Conservation (phyloP, 2,329 filamentous ascomycete species). For the Ciborinia camelliae region DNA sequence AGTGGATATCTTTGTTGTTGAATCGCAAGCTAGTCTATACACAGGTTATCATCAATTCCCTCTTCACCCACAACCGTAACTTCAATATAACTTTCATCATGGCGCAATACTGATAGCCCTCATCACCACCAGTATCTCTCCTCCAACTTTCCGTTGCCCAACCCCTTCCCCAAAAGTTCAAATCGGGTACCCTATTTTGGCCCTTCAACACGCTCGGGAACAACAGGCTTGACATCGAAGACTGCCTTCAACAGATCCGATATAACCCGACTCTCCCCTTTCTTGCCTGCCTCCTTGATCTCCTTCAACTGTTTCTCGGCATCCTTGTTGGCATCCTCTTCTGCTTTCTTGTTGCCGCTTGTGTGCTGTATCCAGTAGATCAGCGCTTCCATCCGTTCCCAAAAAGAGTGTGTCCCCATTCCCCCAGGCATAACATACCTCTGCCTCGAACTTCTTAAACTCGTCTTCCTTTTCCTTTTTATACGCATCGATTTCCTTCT, state of each 20-base stretch:
- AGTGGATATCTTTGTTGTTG: conserved; percentile 22
- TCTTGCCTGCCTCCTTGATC: conserved; percentile 76
- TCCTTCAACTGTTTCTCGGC: conserved; percentile 77
- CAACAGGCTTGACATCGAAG: conserved; percentile 74
- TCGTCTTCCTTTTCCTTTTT: conserved; percentile 85
- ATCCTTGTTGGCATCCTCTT: conserved; percentile 75
- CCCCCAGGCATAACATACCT: conserved; percentile 41
- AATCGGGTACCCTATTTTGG: conserved; percentile 30
- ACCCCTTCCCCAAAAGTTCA: not conserved
- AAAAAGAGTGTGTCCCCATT: not conserved
- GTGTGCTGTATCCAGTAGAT: conserved; percentile 64
- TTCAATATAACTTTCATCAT: conserved; percentile 7
- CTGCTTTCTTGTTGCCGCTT: conserved; percentile 81
- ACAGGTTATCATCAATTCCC: conserved; percentile 22
- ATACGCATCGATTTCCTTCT: conserved; percentile 97
- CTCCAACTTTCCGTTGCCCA: not conserved
- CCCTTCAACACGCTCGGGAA: conserved; percentile 43
- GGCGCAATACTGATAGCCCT: not conserved
- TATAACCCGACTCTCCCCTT: conserved; percentile 75
- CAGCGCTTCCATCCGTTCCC: conserved; percentile 10
- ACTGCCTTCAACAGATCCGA: conserved; percentile 82
- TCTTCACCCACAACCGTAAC: not conserved
- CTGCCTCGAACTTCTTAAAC: conserved; percentile 89
- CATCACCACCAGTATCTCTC: not conserved
- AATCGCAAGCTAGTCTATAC: conserved; percentile 33